These are phyloP conservation scores for Piloderma croceum DNA, from an alignment of 768 basidiomycete species.

Conservation along the genomic window DNA sequence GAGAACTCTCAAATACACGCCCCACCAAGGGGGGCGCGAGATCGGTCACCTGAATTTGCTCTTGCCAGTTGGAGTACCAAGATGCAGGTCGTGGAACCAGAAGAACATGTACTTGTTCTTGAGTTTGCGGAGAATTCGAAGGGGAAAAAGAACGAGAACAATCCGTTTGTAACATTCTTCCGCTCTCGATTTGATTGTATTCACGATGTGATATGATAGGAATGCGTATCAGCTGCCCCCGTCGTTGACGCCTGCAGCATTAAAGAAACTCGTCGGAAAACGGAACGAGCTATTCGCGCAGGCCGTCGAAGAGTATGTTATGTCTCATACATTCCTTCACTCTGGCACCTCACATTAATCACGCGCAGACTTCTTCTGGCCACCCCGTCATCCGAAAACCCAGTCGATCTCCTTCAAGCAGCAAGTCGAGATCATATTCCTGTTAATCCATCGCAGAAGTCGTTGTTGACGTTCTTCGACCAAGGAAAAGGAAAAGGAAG, in stretches of 20 bases:
- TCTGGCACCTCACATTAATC: neutral
- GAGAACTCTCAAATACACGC: constrained; percentile 25
- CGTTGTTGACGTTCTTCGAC: constrained; percentile 2
- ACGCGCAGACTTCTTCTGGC: constrained; percentile 52
- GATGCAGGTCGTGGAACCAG: constrained; percentile 26
- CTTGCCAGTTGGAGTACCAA: constrained; percentile 22
- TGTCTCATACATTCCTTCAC: neutral
- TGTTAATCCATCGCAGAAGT: constrained; percentile 49
- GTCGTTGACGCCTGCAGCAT: constrained; percentile 48
- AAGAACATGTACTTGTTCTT: constrained; percentile 46
- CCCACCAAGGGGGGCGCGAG: no score
- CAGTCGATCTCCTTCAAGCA: constrained; percentile 54
- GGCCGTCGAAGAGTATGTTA: constrained; percentile 63
- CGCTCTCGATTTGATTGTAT: no score
- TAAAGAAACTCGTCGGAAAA: constrained; percentile 66
- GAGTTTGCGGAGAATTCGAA: constrained; percentile 45
- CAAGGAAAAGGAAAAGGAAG: neutral
- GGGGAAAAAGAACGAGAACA: constrained; percentile 24
- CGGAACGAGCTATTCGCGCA: constrained; percentile 59
- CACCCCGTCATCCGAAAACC: constrained; percentile 48
- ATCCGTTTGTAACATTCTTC: no score
- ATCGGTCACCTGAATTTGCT: constrained; percentile 38
- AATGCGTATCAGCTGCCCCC: constrained; percentile 18
- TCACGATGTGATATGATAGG: no score
- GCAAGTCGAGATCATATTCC: constrained; percentile 72